A percentile compares a stretch with the other conserved stretches of the same genome.
Evolutionary conservation across 1,284 basidiomycete genomes (phyloP).

Genomic region (Boletus holoroseus): DNA sequence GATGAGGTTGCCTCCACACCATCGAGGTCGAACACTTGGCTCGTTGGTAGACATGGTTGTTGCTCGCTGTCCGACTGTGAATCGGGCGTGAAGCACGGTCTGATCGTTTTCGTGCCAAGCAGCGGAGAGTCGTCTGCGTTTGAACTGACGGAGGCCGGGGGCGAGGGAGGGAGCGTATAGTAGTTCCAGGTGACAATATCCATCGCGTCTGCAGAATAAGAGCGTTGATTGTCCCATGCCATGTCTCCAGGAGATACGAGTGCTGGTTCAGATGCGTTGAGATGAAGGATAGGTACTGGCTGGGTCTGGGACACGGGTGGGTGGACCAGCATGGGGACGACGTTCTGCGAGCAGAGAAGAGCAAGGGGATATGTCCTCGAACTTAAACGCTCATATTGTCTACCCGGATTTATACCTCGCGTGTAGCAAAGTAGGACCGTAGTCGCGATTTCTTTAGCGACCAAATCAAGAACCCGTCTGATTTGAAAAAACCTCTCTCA

Average conservation of each 20-base stretch:
- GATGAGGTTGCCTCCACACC: conserved; percentile 31
- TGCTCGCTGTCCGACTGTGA: conserved; percentile 40
- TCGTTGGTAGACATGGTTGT: conserved; percentile 58
- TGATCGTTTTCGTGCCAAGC: conserved; percentile 45
- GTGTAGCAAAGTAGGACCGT: conserved; percentile 28
- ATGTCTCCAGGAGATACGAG: conserved; percentile 42
- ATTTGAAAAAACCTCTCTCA: conserved; percentile 34
- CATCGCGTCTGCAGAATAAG: conserved; percentile 36
- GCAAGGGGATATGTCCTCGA: conserved; percentile 20
- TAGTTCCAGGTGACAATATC: conserved; percentile 44
- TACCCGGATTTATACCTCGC: conserved; percentile 32
- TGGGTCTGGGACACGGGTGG: conserved; percentile 33
- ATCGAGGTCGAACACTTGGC: conserved; percentile 64
- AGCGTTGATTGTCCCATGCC: conserved; percentile 43
- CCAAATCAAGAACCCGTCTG: conserved; percentile 34
- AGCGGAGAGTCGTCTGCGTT: conserved; percentile 43
- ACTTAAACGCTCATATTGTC: conserved; percentile 20
- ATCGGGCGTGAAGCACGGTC: conserved; percentile 45
- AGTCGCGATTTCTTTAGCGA: conserved; percentile 24
- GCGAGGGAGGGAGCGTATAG: conserved; percentile 47
- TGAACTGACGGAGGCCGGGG: conserved; percentile 46
- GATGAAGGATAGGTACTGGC: conserved; percentile 49
- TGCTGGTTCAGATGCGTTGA: conserved; percentile 51
- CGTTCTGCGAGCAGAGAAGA: conserved; percentile 10
- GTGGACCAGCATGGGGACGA: conserved; percentile 14